Evolutionary conservation across 148 eudicot species (phyloP).

Genomic region (Spergularia bocconei): DNA sequence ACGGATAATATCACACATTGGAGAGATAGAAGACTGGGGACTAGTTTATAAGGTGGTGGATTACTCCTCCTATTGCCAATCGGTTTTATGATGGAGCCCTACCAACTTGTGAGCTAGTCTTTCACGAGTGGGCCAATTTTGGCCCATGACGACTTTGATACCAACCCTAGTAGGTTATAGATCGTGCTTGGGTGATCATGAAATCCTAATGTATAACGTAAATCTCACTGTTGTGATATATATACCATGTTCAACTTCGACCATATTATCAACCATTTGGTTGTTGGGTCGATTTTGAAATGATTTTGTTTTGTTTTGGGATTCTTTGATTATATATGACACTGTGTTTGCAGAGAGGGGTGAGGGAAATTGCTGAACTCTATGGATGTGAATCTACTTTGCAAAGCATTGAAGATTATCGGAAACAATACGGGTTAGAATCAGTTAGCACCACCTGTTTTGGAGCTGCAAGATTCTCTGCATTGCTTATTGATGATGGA

Average conservation of each 20-base stretch:
- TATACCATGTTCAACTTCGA: neutral
- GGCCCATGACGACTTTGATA: no score
- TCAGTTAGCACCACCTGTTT: conserved; percentile 59
- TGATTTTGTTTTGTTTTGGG: neutral
- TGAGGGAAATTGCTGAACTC: conserved; percentile 74
- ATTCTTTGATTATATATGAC: neutral
- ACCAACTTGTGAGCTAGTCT: no score
- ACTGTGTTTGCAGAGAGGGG: conserved; percentile 59
- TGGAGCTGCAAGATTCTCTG: conserved; percentile 68
- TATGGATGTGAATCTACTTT: conserved; percentile 68
- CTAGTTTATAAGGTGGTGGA: no score
- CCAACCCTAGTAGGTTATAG: no score
- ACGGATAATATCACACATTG: no score
- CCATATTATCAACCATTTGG: neutral
- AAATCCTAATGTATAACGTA: no score
- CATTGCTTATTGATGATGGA: conserved; percentile 87
- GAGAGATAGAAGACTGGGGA: no score
- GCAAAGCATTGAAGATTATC: conserved; percentile 61
- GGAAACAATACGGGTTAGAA: conserved; percentile 51
- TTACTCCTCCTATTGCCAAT: no score
- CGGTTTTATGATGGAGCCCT: no score
- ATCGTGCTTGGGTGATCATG: no score
- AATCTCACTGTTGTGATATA: no score
- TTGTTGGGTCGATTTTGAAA: neutral
- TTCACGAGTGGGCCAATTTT: no score